phyloP scores from a whole-genome alignment of 768 basidiomycete genomes.

The Galerina marginata region DNA sequence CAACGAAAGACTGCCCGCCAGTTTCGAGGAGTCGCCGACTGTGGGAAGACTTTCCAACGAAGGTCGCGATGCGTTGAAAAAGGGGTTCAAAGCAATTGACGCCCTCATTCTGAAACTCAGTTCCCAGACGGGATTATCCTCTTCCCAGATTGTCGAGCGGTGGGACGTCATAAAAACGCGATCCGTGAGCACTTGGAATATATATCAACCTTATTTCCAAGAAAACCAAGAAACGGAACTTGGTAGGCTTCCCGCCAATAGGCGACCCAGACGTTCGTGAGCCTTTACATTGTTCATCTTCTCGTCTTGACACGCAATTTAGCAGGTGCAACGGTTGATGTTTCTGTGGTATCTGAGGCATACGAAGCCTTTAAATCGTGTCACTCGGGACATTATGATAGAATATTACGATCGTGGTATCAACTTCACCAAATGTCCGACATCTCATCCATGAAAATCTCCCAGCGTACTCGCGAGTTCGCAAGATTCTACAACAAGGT shows the following conservation, averaged over 20 bases:
- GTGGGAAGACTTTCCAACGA: not conserved
- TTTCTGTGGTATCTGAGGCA: not conserved
- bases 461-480: conserved; percentile 2
- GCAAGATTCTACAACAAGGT: conserved; percentile 4
- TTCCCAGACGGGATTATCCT: not conserved
- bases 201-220: conserved; percentile 11
- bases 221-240: not conserved
- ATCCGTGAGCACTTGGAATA: conserved; percentile 1
- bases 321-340: not conserved
- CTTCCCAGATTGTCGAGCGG: conserved; percentile 7
- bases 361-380: conserved; percentile 1
- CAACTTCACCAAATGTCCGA: conserved; percentile 2
- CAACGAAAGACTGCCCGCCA: too few relatives aligned
- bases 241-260: not conserved
- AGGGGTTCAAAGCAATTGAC: conserved; percentile 6
- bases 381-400: not conserved
- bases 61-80: not conserved
- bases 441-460: too few relatives aligned
- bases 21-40: too few relatives aligned
- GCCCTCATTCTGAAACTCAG: not conserved
- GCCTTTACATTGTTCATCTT: too few relatives aligned
- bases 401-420: conserved; percentile 1
- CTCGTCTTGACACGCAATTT: not conserved
- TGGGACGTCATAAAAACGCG: conserved; percentile 1
- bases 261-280: not conserved